Evolutionary conservation across 1,284 basidiomycete genomes (phyloP).

Genomic region (Puccinia triticina): DNA sequence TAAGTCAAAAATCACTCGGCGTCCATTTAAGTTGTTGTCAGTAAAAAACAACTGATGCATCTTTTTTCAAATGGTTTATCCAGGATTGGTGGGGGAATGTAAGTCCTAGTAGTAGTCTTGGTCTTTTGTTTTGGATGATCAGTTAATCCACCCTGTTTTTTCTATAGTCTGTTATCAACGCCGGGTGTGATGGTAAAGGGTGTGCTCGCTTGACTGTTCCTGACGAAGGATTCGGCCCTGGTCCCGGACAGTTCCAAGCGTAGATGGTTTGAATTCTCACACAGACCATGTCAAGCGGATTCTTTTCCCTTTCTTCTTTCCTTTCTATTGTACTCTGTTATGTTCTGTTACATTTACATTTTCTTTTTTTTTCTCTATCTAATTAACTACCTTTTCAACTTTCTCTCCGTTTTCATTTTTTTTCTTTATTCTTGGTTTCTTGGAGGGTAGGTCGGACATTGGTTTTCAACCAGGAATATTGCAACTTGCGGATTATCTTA

Average conservation of each 20-base stretch:
- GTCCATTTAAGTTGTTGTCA: neutral
- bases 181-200: constrained; percentile 37
- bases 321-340: neutral
- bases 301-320: neutral
- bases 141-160: neutral
- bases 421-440: neutral
- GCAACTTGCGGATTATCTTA: neutral
- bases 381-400: no score
- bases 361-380: no score
- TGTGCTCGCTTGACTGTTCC: constrained; percentile 30
- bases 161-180: constrained; percentile 38
- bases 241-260: constrained; percentile 36
- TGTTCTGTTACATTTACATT: neutral
- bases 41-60: neutral
- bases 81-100: constrained; percentile 51
- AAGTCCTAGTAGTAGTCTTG: neutral
- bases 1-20: constrained; percentile 1
- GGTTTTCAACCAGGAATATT: neutral
- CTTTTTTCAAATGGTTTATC: neutral
- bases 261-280: neutral
- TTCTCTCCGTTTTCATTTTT: no score
- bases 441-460: neutral
- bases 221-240: constrained; percentile 39
- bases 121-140: neutral
- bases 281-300: neutral